phyloP scores from a whole-genome alignment of 805 yeast species.

The Kuraishia hungarica region DNA sequence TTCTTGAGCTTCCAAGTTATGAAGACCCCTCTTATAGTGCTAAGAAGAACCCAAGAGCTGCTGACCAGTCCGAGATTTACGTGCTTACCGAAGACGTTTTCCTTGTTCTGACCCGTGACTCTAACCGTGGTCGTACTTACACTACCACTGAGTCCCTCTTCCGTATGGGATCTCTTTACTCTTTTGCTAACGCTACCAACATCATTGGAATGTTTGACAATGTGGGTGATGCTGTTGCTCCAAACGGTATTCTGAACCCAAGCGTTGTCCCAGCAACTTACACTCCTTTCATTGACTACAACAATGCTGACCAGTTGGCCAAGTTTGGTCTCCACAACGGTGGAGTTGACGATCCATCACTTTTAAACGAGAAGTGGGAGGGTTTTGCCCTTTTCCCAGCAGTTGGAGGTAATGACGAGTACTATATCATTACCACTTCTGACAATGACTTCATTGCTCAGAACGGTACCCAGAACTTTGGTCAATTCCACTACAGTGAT shows the following conservation, averaged over 20 bases:
- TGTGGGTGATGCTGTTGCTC: constrained; percentile 16
- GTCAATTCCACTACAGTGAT: constrained; percentile 16
- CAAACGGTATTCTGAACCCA: constrained; percentile 16
- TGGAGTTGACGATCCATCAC: constrained; percentile 15
- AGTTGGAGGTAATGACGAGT: constrained; percentile 14
- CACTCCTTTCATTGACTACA: constrained; percentile 17
- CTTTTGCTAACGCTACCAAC: constrained; percentile 19
- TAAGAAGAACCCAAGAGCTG: constrained; percentile 17
- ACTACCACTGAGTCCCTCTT: constrained; percentile 16
- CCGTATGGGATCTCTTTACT: constrained; percentile 20
- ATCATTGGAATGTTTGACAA: constrained; percentile 20
- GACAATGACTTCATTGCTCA: constrained; percentile 24
- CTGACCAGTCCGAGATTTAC: constrained; percentile 22
- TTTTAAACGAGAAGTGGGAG: constrained; percentile 25
- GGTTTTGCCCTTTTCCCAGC: constrained; percentile 21
- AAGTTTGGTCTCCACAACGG: constrained; percentile 25
- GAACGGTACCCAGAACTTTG: constrained; percentile 18
- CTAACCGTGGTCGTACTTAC: constrained; percentile 15
- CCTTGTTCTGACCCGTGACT: constrained; percentile 22
- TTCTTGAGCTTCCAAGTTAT: constrained; percentile 19
- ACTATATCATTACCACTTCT: constrained; percentile 15
- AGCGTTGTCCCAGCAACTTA: constrained; percentile 17
- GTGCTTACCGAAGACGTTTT: constrained; percentile 18
- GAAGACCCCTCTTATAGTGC: constrained; percentile 11
- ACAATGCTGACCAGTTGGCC: constrained; percentile 15